Evolutionary conservation across 495 filamentous ascomycete species (phyloP).

Genomic region (Penicillium riverlandense): DNA sequence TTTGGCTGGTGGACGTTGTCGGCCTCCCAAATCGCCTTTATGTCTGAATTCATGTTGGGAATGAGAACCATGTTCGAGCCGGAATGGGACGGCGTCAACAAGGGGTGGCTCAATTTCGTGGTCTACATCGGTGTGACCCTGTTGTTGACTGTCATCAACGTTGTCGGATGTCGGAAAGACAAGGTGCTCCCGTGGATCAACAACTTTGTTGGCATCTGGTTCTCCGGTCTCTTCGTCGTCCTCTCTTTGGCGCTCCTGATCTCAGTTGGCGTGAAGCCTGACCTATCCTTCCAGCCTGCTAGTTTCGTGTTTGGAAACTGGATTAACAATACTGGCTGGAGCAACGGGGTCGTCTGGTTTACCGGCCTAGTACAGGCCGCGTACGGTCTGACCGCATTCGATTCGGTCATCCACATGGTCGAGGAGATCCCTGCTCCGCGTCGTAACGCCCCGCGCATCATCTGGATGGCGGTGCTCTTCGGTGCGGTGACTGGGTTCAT

Average conservation of each 20-base stretch:
- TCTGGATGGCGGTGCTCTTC: conserved; percentile 34
- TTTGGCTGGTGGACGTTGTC: conserved; percentile 46
- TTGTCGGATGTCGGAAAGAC: conserved; percentile 39
- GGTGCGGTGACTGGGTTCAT: conserved; percentile 57
- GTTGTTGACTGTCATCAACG: conserved; percentile 33
- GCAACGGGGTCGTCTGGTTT: conserved; percentile 56
- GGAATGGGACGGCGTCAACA: conserved; percentile 27
- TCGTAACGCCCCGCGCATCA: conserved; percentile 32
- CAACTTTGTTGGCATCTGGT: conserved; percentile 43
- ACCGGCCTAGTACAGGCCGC: conserved; percentile 55
- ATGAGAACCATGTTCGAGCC: conserved; percentile 41
- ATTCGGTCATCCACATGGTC: conserved; percentile 58
- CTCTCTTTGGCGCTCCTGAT: conserved; percentile 38
- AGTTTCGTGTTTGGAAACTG: conserved; percentile 50
- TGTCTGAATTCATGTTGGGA: conserved; percentile 41
- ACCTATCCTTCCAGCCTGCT: conserved; percentile 33
- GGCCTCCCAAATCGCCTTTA: conserved; percentile 41
- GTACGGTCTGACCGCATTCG: conserved; percentile 54
- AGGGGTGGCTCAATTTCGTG: conserved; percentile 40
- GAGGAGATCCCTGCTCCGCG: conserved; percentile 41
- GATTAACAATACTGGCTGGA: conserved; percentile 57
- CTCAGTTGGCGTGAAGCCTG: conserved; percentile 29
- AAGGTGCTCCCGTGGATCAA: conserved; percentile 38
- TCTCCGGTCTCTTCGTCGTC: conserved; percentile 35
- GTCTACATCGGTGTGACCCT: conserved; percentile 35